Evolutionary conservation across 306 rosid genomes (phyloP).

Genomic region (Prunus kanzakura): DNA sequence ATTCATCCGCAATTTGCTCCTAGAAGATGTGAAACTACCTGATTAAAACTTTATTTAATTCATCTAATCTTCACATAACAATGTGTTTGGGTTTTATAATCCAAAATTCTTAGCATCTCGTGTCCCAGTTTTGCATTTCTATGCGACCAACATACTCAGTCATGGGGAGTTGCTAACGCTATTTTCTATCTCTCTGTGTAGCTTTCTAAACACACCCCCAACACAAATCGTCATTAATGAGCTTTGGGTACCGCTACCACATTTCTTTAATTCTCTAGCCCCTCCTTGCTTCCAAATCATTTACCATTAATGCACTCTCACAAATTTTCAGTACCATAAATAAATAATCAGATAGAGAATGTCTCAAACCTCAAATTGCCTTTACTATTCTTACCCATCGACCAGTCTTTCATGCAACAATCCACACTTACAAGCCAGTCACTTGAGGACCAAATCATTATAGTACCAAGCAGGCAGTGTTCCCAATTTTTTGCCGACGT

Average conservation of each 20-base stretch:
- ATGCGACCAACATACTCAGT: conserved; percentile 66
- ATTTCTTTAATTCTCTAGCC: background rate
- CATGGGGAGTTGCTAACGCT: conserved; percentile 24
- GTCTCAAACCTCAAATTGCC: background rate
- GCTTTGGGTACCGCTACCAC: background rate
- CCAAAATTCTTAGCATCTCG: background rate
- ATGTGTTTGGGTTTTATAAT: background rate
- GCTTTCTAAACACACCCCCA: no score
- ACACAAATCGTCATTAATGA: background rate
- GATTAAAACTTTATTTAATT: background rate
- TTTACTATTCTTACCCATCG: background rate
- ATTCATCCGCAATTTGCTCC: conserved; percentile 46
- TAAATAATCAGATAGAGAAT: background rate
- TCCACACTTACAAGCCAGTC: background rate
- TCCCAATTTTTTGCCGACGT: no score
- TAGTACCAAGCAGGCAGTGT: no score
- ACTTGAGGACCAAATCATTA: no score
- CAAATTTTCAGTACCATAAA: background rate
- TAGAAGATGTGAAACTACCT: conserved; percentile 11
- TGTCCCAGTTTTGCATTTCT: conserved; percentile 4
- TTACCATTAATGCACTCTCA: conserved; percentile 6
- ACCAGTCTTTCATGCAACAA: background rate
- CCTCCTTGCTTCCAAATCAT: conserved; percentile 8
- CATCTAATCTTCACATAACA: no score
- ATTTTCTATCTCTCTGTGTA: background rate